Percentiles rank a stretch among this genome's conserved stretches.
These are phyloP conservation scores for Sporobolomyces pararoseus DNA, from an alignment of 768 basidiomycete genomes.

Conservation along the genomic window DNA sequence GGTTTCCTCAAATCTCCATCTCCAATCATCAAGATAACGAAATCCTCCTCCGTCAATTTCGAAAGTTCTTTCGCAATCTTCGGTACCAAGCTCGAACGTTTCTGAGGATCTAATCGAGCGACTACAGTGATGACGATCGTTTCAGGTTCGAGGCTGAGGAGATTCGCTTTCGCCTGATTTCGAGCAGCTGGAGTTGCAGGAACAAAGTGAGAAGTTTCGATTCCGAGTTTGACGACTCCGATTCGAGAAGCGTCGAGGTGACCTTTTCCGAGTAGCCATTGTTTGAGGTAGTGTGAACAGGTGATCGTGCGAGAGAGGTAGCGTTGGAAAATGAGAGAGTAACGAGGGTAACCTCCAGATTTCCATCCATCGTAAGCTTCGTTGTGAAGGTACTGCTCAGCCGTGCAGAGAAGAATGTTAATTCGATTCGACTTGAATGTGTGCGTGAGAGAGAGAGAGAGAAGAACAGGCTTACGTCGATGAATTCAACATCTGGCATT, in stretches of 20 bases:
- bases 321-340: constrained; percentile 43
- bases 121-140: constrained; percentile 38
- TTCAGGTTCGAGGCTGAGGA: constrained; percentile 31
- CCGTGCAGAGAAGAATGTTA: too few relatives aligned
- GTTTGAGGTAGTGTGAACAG: constrained; percentile 41
- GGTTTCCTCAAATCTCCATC: constrained; percentile 26
- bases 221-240: constrained; percentile 44
- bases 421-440: not conserved
- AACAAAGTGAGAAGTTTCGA: constrained; percentile 27
- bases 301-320: constrained; percentile 43
- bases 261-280: constrained; percentile 37
- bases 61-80: constrained; percentile 28
- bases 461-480: constrained; percentile 34
- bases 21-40: constrained; percentile 41
- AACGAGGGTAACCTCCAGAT: constrained; percentile 42
- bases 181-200: constrained; percentile 2
- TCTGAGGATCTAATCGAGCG: constrained; percentile 41
- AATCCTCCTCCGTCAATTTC: constrained; percentile 23
- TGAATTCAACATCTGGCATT: constrained; percentile 37
- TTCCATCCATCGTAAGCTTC: constrained; percentile 44
- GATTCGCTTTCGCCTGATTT: constrained; percentile 3
- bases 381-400: constrained; percentile 41
- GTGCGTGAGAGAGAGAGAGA: not conserved
- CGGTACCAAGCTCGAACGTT: constrained; percentile 36
- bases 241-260: constrained; percentile 33